Percentiles rank a stretch among this genome's conserved stretches.
phyloP scores from a whole-genome alignment of 352 stramenopile species.

The Pythium sp. region DNA sequence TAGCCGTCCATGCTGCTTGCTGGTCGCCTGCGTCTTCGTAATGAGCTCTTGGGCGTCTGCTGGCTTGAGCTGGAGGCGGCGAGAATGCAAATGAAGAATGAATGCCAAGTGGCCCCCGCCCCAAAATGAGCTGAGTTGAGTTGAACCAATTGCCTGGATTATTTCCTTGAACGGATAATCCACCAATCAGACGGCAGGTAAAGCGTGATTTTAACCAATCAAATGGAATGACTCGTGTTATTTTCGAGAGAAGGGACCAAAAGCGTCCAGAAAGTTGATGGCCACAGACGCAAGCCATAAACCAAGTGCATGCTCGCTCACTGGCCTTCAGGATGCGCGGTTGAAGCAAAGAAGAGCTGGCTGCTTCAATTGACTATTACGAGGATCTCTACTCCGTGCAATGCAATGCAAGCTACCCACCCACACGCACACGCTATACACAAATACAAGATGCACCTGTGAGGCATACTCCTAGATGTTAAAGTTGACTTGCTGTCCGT shows the following conservation, averaged over 20 bases:
- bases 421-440: not conserved
- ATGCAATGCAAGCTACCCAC: not conserved
- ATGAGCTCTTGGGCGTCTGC: not conserved
- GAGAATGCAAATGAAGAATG: constrained; percentile 4
- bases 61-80: not conserved
- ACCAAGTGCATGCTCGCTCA: not conserved
- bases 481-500: constrained; percentile 18
- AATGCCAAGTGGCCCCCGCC: not conserved
- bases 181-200: not conserved
- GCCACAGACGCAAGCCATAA: not conserved
- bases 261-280: not conserved
- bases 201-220: not conserved
- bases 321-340: not conserved
- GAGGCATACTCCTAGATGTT: not conserved
- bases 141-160: not conserved
- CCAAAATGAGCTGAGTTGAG: not conserved
- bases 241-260: no score
- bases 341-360: not conserved
- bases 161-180: not conserved
- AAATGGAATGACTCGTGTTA: no score
- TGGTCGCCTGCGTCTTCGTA: not conserved
- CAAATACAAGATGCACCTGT: not conserved
- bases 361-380: not conserved
- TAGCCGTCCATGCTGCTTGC: constrained; percentile 47
- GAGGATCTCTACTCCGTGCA: not conserved